Base-by-base conservation (phyloP, 2,329 filamentous ascomycete species). In the Aquanectria penicillioides region DNA sequence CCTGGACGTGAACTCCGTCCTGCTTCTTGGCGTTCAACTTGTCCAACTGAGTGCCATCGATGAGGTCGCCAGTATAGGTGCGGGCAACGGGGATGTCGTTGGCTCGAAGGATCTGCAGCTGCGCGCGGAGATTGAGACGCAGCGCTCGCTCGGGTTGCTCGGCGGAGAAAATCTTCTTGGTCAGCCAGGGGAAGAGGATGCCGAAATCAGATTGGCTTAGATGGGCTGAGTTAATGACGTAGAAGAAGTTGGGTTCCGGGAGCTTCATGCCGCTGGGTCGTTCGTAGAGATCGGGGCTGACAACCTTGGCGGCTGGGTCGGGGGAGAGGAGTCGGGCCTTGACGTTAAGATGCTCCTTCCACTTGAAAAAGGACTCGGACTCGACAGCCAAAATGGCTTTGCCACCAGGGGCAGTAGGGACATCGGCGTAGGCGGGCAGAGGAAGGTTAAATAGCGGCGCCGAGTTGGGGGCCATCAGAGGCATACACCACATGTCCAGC, bases 121-220 rank as follows among this genome's bases (percentile, higher is more conserved):
- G 75, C 2, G 86, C 86, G 2, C 87, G 78, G 4, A 85, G 75
- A 62, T 89, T 89, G 2, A 89, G 76, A 17, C 84, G 79, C 46
- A 89, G 72, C 0, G 84, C 81, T 11, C 85, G 79, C 69, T 87
- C 86, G 0, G 87, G 86, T 48, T 85, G 79, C 41, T 84, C 81
- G 0, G 83, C 82, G 2, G 80, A 80, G 64, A 88, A 86, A 8
- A 88, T 80, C 64, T 80, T 82, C 67, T 81, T 83, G 8, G 84
- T 87, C 41, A 89, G 68, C 83, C 88, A 90, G 0, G 92, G 92
- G 70, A 96, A 96, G 18, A 97, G 77, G 20, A 95, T 78, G 29
- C 91, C 93, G 67, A 95, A 96, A 70, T 97, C 93, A 17, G 87
- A 91, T 75, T 96, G 93, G 57, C 85, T 92, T 22, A 96, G 83